Base-by-base conservation (phyloP, 257 asterid species). In the Misopates orontium region DNA sequence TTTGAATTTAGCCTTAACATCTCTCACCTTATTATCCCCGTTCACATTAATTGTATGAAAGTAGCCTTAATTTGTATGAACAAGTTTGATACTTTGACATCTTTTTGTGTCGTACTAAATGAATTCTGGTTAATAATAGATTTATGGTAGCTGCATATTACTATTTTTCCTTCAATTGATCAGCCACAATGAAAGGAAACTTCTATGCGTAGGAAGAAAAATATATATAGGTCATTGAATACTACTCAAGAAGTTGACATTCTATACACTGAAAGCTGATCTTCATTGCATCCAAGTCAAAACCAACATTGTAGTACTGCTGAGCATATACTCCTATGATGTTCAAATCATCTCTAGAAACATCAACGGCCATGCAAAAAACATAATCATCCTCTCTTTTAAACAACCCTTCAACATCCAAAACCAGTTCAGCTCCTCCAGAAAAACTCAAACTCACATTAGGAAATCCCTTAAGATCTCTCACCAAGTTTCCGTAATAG, bases 401-500 rank as follows among this genome's bases (percentile, higher is more conserved):
- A 24, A 45, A 62, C 68, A 62, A 8, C 17, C 56, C 68, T 47
- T 62, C 68, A 6, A 24, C 44, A 19, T n/a, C 50, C n/a, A 62
- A 45, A 10, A 11, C 41, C 18, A 62, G 25, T n/a, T 45, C 68
- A 24, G 40, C 13, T 16, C 56, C 68, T 1, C 45, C 55, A 14
- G 41, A 41, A 10, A 62, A n/a, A 62, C 45, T 40, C 24, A 62
- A 25, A n/a, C 41, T 62, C 68, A 45, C 68, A n/a, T 23, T 23
- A 3, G 68, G 68, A 47, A 62, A 44, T 39, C 68, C 68, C 47
- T 45, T 62, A 18, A 62, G 53, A 62, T 62, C 68, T 62, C 68
- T 23, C 5, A 23, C 24, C 54, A 62, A 24, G 47, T 44, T 24
- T 21, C 55, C 67, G 11, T 19, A 15, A 41, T 62, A 62, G 17